Evolutionary conservation across 495 filamentous ascomycete species (phyloP).

Genomic region (Penicillium parvum): DNA sequence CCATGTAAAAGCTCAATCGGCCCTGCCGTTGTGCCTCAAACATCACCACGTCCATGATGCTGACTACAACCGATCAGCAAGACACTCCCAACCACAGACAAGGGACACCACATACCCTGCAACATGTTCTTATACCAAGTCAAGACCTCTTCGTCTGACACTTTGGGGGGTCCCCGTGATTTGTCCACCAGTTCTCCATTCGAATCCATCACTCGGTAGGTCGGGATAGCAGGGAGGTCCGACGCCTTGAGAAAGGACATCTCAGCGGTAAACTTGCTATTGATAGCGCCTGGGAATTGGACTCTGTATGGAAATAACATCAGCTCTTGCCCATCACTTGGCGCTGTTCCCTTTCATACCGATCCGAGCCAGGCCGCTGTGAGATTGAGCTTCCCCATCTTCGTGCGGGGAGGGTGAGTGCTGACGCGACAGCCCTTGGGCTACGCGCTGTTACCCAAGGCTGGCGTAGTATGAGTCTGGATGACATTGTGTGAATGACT

Average conservation of each 20-base stretch:
- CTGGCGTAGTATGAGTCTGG: constrained; percentile 13
- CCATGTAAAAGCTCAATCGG: constrained; percentile 94
- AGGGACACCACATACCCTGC: constrained; percentile 36
- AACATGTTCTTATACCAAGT: constrained; percentile 66
- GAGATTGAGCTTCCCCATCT: constrained; percentile 57
- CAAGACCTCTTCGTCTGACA: constrained; percentile 63
- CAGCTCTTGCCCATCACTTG: background rate
- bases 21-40: constrained; percentile 82
- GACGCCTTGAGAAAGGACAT: constrained; percentile 71
- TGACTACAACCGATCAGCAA: constrained; percentile 47
- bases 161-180: constrained; percentile 52
- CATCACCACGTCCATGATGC: constrained; percentile 92
- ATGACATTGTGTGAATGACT: constrained; percentile 23
- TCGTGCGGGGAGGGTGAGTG: constrained; percentile 9
- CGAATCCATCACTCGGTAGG: constrained; percentile 82
- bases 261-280: constrained; percentile 80
- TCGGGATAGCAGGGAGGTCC: constrained; percentile 65
- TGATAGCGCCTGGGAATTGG: constrained; percentile 90
- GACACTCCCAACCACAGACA: background rate
- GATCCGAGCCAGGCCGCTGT: constrained; percentile 66
- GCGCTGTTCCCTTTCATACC: constrained; percentile 30
- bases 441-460: constrained; percentile 1
- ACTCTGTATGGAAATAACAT: constrained; percentile 47
- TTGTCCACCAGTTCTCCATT: constrained; percentile 75
- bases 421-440: background rate